These are phyloP conservation scores for Naegleria lovaniensis DNA, from an alignment of 208 protist species.

Conservation along the genomic window DNA sequence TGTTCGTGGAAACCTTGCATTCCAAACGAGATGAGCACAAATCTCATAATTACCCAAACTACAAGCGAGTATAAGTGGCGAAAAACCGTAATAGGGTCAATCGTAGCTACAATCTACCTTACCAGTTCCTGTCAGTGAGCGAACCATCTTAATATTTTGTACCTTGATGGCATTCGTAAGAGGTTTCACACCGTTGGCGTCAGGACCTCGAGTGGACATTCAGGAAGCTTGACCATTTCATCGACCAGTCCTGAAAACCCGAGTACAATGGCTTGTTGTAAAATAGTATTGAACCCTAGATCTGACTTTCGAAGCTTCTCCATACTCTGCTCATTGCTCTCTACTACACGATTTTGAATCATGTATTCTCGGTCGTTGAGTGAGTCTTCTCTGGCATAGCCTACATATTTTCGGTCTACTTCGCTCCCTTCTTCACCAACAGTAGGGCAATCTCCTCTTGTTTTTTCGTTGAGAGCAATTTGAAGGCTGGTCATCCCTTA, in stretches of 20 bases:
- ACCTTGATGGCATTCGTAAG: background rate
- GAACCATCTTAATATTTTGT: background rate
- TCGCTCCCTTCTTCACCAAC: background rate
- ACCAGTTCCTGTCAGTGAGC: background rate
- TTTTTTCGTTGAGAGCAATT: background rate
- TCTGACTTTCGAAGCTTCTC: constrained; percentile 9
- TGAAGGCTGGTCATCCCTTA: constrained; percentile 19
- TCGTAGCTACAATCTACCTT: background rate
- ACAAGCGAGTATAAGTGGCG: background rate
- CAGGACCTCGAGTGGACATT: background rate
- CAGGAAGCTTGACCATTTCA: background rate
- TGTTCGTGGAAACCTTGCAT: background rate
- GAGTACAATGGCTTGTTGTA: constrained; percentile 1
- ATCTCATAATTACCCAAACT: constrained; percentile 19
- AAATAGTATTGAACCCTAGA: constrained; percentile 20
- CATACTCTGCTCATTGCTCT: background rate
- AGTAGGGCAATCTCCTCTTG: background rate
- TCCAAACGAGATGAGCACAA: background rate
- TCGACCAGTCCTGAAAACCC: background rate
- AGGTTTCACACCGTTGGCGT: background rate
- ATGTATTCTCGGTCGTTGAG: background rate
- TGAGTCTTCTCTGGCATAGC: background rate
- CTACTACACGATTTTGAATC: background rate
- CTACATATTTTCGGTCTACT: background rate
- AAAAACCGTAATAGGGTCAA: background rate